Base-by-base conservation (phyloP, 163 green algal species). In the Prototheca wickerhamii region DNA sequence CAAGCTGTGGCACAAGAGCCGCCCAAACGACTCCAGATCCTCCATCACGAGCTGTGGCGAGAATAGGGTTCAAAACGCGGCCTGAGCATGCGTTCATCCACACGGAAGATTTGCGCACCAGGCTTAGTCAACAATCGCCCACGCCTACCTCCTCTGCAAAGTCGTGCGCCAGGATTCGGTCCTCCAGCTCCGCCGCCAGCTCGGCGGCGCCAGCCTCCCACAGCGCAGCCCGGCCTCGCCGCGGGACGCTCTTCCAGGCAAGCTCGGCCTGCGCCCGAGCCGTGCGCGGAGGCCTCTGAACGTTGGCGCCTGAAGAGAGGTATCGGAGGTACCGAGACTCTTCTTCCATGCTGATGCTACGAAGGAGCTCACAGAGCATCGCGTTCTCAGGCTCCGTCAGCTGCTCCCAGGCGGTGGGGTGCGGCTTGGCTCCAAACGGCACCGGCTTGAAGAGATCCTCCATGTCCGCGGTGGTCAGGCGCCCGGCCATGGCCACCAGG, bases 1-100 rank as follows among this genome's bases (percentile, higher is more conserved):
- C 18, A 90, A 68, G 23, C 77, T 76, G 65, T 90, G 83, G 18
- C 73, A 71, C n/a, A 88, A 63, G 52, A 88, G 71, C n/a, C 79
- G 75, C 3, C 71, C 68, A 65, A 84, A 89, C 26, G 78, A 55
- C 33, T 65, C 29, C 53, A 73, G 53, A 0, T 30, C 44, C 0
- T 29, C 52, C 58, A 84, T n/a, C 58, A 77, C 57, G 20, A 78
- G 56, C 61, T 70, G 52, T 8, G 23, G 17, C 44, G 0, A 12
- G 37, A n/a, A n/a, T n/a, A n/a, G n/a, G n/a, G n/a, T n/a, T n/a
- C n/a, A n/a, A n/a, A n/a, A n/a, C n/a, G n/a, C n/a, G n/a, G n/a
- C n/a, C n/a, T n/a, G n/a, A n/a, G n/a, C n/a, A n/a, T n/a, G n/a
- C n/a, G n/a, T n/a, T n/a, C n/a, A n/a, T n/a, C n/a, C n/a, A n/a